phyloP scores from a whole-genome alignment of 1,284 basidiomycete genomes.

The Ceratobasidium sp. region DNA sequence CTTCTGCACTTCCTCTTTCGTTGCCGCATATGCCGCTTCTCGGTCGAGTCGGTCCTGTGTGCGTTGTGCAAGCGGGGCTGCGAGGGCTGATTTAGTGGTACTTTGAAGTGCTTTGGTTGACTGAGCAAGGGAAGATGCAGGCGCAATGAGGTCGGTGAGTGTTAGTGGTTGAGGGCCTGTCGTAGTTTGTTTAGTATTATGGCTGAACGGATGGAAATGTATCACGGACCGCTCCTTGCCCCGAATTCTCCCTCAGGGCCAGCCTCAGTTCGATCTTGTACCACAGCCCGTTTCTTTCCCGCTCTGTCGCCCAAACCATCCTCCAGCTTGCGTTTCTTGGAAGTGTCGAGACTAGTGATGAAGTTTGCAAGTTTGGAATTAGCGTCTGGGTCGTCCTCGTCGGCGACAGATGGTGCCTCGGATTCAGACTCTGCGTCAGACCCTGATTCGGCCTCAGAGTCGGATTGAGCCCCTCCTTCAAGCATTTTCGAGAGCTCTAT shows the following conservation, averaged over 20 bases:
- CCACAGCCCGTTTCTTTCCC: slow-evolving; percentile 63
- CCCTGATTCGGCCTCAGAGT: slow-evolving; percentile 33
- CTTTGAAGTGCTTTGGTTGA: slow-evolving; percentile 66
- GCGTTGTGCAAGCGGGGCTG: slow-evolving; percentile 86
- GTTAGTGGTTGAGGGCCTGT: slow-evolving; percentile 57
- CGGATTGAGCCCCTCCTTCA: slow-evolving; percentile 53
- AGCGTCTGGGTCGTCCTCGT: slow-evolving; percentile 60
- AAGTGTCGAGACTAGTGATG: slow-evolving; percentile 70
- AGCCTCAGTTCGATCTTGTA: slow-evolving; percentile 75
- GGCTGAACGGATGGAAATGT: not conserved
- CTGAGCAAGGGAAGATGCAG: slow-evolving; percentile 59
- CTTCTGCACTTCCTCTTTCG: slow-evolving; percentile 90
- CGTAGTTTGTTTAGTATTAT: not conserved
- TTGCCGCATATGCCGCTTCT: slow-evolving; percentile 92
- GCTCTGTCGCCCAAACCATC: slow-evolving; percentile 45
- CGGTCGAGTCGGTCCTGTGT: slow-evolving; percentile 90
- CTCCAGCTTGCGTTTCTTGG: slow-evolving; percentile 75
- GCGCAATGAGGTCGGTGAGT: slow-evolving; percentile 55
- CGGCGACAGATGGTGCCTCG: slow-evolving; percentile 60
- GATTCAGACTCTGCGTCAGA: slow-evolving; percentile 33
- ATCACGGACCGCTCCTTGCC: slow-evolving; percentile 56
- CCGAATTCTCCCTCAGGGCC: slow-evolving; percentile 78
- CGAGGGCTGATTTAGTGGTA: slow-evolving; percentile 61
- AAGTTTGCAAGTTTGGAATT: slow-evolving; percentile 73
- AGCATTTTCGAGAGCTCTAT: slow-evolving; percentile 71